Evolutionary conservation across 306 rosid genomes (phyloP).

Genomic region (Vigna mungo): DNA sequence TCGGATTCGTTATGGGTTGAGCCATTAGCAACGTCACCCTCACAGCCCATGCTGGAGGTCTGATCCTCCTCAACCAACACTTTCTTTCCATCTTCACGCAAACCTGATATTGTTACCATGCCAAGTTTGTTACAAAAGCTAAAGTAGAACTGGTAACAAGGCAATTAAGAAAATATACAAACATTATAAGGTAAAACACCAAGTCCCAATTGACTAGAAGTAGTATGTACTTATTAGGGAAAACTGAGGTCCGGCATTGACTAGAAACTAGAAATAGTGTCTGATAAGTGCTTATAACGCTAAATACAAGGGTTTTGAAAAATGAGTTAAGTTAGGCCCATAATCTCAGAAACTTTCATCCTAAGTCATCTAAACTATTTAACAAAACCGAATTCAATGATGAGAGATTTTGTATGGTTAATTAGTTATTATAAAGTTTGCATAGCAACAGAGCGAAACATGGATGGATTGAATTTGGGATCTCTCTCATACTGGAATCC

Average conservation of each 20-base stretch:
- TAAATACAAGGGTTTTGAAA: neutral
- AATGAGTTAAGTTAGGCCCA: neutral
- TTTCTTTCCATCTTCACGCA: slow-evolving; percentile 38
- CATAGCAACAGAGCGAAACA: too few relatives aligned
- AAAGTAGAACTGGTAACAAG: neutral
- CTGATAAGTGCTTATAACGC: neutral
- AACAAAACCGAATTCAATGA: too few relatives aligned
- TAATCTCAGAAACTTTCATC: neutral
- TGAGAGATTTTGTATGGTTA: too few relatives aligned
- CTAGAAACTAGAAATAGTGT: too few relatives aligned
- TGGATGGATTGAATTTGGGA: too few relatives aligned
- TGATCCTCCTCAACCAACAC: slow-evolving; percentile 48
- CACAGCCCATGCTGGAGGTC: slow-evolving; percentile 38
- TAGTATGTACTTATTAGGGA: too few relatives aligned
- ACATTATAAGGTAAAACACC: neutral
- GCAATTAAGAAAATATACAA: neutral
- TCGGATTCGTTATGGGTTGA: slow-evolving; percentile 42
- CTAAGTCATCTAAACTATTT: neutral
- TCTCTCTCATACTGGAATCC: too few relatives aligned
- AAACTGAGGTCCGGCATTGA: too few relatives aligned
- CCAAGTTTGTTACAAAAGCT: neutral
- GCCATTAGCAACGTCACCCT: slow-evolving; percentile 44
- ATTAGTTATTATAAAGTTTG: too few relatives aligned
- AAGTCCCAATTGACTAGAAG: neutral
- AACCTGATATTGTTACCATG: slow-evolving; percentile 45